Percentiles rank a stretch among this genome's conserved stretches.
phyloP scores from a whole-genome alignment of 805 yeast species.

The Suhomyces kilbournensis region DNA sequence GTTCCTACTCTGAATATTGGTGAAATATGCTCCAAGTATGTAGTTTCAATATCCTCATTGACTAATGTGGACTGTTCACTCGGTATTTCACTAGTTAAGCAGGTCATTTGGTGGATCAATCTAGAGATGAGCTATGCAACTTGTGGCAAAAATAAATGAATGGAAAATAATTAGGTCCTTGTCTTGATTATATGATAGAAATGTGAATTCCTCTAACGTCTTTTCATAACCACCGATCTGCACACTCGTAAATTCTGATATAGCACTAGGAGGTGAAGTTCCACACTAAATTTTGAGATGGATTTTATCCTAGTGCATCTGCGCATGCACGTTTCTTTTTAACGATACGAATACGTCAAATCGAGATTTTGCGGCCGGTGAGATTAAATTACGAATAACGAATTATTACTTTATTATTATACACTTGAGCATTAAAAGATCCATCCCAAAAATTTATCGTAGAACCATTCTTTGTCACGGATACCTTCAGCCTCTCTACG shows the following conservation, averaged over 20 bases:
- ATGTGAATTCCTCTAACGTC: neutral
- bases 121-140: neutral
- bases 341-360: neutral
- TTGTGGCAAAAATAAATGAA: neutral
- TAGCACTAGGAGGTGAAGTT: neutral
- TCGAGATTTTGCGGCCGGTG: neutral
- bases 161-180: neutral
- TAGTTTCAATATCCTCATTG: neutral
- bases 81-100: neutral
- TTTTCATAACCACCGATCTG: neutral
- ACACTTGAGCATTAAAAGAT: constrained; percentile 30
- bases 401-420: neutral
- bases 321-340: neutral
- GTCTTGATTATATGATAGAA: neutral
- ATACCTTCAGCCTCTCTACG: constrained; percentile 37
- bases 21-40: constrained; percentile 17
- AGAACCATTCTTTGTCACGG: constrained; percentile 46
- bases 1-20: constrained; percentile 30
- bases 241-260: neutral
- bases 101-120: neutral
- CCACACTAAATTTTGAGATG: neutral
- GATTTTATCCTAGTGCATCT: neutral
- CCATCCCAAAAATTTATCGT: constrained; percentile 49
- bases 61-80: constrained; percentile 5
- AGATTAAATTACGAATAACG: neutral